phyloP scores from a whole-genome alignment of 2,329 filamentous ascomycete species.

The Paecilomyces formosus region DNA sequence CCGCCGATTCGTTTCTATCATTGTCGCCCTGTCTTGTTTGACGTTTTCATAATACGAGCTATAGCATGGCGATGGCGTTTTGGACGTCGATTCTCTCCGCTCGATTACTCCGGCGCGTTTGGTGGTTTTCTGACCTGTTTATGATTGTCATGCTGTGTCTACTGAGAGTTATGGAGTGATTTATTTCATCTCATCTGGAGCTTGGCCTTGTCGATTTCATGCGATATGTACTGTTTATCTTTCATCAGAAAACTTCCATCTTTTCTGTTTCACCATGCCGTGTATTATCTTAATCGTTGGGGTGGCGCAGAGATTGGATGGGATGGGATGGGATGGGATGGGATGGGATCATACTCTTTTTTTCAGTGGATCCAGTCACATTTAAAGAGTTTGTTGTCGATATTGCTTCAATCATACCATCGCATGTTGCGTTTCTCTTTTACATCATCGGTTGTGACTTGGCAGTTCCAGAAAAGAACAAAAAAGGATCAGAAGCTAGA shows the following conservation, averaged over 20 bases:
- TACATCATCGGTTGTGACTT: not conserved
- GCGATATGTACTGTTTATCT: not conserved
- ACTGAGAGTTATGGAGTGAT: not conserved
- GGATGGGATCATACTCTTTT: not conserved
- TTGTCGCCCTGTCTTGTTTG: not conserved
- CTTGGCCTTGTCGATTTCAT: not conserved
- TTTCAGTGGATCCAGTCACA: not conserved
- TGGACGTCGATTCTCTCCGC: not conserved
- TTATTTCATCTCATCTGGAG: not conserved
- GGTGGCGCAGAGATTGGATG: not conserved
- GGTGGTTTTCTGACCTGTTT: not conserved
- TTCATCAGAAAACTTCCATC: not conserved
- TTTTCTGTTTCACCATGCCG: not conserved
- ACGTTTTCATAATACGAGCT: not conserved
- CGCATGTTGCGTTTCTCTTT: not conserved
- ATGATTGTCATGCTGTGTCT: not conserved
- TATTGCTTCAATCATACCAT: not conserved
- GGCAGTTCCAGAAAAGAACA: not conserved
- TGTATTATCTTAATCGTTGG: not conserved
- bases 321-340: not conserved
- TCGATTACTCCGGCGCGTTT: not conserved
- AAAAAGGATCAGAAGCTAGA: not conserved
- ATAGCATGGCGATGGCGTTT: constrained; percentile 12
- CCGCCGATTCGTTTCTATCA: not conserved
- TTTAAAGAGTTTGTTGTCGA: not conserved